phyloP scores from a whole-genome alignment of 2,329 filamentous ascomycete genomes.

The Microthyrium microscopicum region DNA sequence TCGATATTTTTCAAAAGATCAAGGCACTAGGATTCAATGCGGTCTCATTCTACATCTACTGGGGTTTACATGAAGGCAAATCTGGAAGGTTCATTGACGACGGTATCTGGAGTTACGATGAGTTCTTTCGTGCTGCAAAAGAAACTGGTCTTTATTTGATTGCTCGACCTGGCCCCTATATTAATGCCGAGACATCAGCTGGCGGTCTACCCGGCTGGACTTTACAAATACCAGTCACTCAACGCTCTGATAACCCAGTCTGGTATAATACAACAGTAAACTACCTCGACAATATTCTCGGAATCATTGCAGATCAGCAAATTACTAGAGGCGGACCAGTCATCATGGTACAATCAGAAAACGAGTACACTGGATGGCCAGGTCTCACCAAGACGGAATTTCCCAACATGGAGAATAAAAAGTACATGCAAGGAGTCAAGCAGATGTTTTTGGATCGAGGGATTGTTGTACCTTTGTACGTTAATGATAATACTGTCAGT shows the following conservation, averaged over 20 bases:
- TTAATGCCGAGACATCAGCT: slow-evolving; percentile 9
- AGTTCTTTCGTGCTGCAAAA: slow-evolving; percentile 15
- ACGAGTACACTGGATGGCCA: slow-evolving; percentile 59
- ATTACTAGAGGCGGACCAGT: slow-evolving; percentile 71
- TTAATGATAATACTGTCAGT: slow-evolving; percentile 47
- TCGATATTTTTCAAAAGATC: slow-evolving; percentile 11
- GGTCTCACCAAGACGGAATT: slow-evolving; percentile 24
- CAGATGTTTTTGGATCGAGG: slow-evolving; percentile 51
- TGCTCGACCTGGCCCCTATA: slow-evolving; percentile 15
- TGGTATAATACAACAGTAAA: background rate
- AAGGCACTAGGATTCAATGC: slow-evolving; percentile 10
- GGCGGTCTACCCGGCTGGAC: slow-evolving; percentile 8
- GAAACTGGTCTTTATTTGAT: slow-evolving; percentile 15
- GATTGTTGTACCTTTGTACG: slow-evolving; percentile 58
- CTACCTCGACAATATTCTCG: slow-evolving; percentile 45
- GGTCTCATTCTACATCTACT: slow-evolving; percentile 11
- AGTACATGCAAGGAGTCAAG: slow-evolving; percentile 54
- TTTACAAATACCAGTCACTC: background rate
- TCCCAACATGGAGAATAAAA: background rate
- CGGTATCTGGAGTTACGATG: slow-evolving; percentile 9
- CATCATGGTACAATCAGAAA: slow-evolving; percentile 65
- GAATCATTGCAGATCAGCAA: slow-evolving; percentile 55
- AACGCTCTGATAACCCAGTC: background rate
- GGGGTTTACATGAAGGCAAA: slow-evolving; percentile 8
- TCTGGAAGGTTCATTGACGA: slow-evolving; percentile 6